Percentiles rank a stretch among this genome's conserved stretches.
Evolutionary conservation across 2,329 filamentous ascomycete genomes (phyloP).

Genomic region (Arthroderma sp.): DNA sequence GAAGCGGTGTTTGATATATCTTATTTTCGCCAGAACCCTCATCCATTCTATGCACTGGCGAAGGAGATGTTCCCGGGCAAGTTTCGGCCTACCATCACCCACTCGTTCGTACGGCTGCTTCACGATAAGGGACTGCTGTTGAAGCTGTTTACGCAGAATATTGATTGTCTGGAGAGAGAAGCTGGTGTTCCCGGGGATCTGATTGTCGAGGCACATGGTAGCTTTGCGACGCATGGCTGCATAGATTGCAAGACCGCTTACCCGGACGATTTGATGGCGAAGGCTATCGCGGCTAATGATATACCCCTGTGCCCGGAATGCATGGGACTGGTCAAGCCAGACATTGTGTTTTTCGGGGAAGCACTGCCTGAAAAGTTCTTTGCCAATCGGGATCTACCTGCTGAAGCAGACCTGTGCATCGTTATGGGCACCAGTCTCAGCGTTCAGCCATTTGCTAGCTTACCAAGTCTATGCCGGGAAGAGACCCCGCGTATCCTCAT

Average conservation of each 20-base stretch:
- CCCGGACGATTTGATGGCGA: slow-evolving; percentile 61
- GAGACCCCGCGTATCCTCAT: slow-evolving; percentile 67
- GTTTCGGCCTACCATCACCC: slow-evolving; percentile 77
- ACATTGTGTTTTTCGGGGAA: slow-evolving; percentile 92
- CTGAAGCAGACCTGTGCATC: slow-evolving; percentile 62
- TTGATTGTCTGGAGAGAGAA: slow-evolving; percentile 81
- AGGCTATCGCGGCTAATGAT: slow-evolving; percentile 52
- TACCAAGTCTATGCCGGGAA: slow-evolving; percentile 54
- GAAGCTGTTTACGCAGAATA: slow-evolving; percentile 94
- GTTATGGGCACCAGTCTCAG: slow-evolving; percentile 79
- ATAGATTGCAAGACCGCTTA: slow-evolving; percentile 71
- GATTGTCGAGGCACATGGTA: slow-evolving; percentile 90
- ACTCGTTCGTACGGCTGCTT: slow-evolving; percentile 76
- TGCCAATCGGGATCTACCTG: slow-evolving; percentile 42
- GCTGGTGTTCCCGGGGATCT: slow-evolving; percentile 70
- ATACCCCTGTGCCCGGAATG: slow-evolving; percentile 64
- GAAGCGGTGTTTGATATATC: slow-evolving; percentile 90
- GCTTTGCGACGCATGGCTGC: slow-evolving; percentile 81
- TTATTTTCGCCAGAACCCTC: slow-evolving; percentile 73
- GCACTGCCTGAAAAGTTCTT: slow-evolving; percentile 55
- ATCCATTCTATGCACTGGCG: slow-evolving; percentile 84
- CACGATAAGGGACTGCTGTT: slow-evolving; percentile 60
- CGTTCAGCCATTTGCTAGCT: slow-evolving; percentile 77
- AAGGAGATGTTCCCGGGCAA: slow-evolving; percentile 85
- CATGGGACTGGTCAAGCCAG: slow-evolving; percentile 73